These are phyloP conservation scores for Salix viminalis DNA, from an alignment of 345 rosid species.

Conservation along the genomic window DNA sequence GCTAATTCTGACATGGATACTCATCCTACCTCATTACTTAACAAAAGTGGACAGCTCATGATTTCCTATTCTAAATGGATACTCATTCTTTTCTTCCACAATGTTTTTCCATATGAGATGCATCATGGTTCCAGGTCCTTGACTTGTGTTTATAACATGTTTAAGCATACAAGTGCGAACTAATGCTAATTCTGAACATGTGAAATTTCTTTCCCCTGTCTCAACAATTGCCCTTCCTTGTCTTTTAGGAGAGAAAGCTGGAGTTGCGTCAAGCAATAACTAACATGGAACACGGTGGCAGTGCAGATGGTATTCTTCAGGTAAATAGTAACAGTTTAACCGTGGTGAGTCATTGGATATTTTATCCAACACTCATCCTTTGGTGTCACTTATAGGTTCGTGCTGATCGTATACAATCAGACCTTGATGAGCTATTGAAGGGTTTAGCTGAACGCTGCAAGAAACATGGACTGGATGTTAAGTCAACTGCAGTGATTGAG, in stretches of 20 bases:
- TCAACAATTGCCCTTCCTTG: background rate
- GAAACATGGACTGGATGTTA: slow-evolving; percentile 77
- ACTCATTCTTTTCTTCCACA: background rate
- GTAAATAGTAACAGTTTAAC: slow-evolving; percentile 34
- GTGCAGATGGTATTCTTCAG: slow-evolving; percentile 95
- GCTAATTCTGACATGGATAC: too few relatives aligned
- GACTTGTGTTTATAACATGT: background rate
- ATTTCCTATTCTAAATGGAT: background rate
- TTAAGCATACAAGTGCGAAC: background rate
- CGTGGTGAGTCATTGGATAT: slow-evolving; percentile 6
- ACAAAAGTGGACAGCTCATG: background rate
- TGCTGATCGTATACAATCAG: slow-evolving; percentile 92
- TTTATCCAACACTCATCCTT: slow-evolving; percentile 12
- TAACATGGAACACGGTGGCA: slow-evolving; percentile 91
- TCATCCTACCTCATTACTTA: too few relatives aligned
- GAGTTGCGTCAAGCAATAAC: slow-evolving; percentile 86
- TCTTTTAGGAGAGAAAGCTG: slow-evolving; percentile 59
- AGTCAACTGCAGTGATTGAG: slow-evolving; percentile 71
- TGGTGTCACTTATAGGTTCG: slow-evolving; percentile 59
- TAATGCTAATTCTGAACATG: too few relatives aligned
- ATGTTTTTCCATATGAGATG: background rate
- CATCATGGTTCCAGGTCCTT: background rate
- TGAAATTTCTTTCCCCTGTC: background rate
- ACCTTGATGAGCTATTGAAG: slow-evolving; percentile 86
- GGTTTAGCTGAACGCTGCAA: slow-evolving; percentile 71